Conservation (phyloP, 176 grass and related monocot species). For the Microstegium vimineum region DNA sequence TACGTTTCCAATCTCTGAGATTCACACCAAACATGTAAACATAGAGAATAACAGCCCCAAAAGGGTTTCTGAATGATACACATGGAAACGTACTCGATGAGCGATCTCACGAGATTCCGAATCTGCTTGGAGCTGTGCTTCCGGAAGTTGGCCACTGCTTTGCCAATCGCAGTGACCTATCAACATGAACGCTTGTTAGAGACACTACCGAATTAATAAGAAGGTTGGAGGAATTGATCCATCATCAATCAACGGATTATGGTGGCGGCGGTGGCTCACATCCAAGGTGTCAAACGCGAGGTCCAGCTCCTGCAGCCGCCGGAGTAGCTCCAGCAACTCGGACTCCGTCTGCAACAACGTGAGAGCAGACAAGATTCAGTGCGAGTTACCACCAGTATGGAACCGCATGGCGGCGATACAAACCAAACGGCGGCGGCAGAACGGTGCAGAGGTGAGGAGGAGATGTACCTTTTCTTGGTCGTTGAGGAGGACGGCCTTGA, state of each 20-base stretch:
- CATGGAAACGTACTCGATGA: constrained; percentile 50
- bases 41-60: neutral
- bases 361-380: constrained; percentile 12
- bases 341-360: constrained; percentile 48
- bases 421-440: neutral
- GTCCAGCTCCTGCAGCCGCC: constrained; percentile 58
- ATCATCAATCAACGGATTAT: neutral
- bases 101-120: constrained; percentile 59
- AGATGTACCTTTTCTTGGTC: constrained; percentile 45
- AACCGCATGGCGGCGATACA: neutral
- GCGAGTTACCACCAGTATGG: neutral
- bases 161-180: constrained; percentile 68
- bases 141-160: constrained; percentile 41
- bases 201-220: neutral
- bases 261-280: constrained; percentile 26
- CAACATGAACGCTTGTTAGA: constrained; percentile 4
- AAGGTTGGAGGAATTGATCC: neutral
- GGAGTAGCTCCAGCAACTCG: constrained; percentile 56
- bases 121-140: constrained; percentile 72
- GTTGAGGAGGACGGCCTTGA: constrained; percentile 56
- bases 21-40: constrained; percentile 27
- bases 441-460: neutral
- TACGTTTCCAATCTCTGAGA: constrained; percentile 68
- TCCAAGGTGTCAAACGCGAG: constrained; percentile 52
- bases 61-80: neutral